Conservation (phyloP, 169 alveolate species). For the Plasmodium coatneyi region DNA sequence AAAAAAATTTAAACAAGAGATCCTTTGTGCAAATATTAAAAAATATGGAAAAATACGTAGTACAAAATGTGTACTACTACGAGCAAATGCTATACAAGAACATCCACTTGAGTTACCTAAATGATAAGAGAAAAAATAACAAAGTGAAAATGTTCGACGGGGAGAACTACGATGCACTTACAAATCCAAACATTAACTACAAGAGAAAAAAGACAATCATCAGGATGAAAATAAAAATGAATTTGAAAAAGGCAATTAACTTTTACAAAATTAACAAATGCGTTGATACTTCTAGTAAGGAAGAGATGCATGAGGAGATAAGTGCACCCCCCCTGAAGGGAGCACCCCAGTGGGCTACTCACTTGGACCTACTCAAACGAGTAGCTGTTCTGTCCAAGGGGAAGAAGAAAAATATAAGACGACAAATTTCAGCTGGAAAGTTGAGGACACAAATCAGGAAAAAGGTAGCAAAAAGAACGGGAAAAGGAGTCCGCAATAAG, state of each 20-base stretch:
- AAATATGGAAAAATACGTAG: constrained; percentile 47
- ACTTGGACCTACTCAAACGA: constrained; percentile 1
- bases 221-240: constrained; percentile 45
- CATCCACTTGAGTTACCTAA: constrained; percentile 21
- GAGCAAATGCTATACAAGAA: constrained; percentile 66
- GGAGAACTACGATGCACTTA: constrained; percentile 69
- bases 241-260: constrained; percentile 39
- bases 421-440: constrained; percentile 4
- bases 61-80: constrained; percentile 45
- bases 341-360: not conserved
- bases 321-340: not conserved
- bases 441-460: constrained; percentile 37
- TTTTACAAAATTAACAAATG: constrained; percentile 8
- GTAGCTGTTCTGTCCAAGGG: constrained; percentile 22
- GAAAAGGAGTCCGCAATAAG: not conserved
- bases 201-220: constrained; percentile 46
- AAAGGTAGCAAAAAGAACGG: constrained; percentile 7
- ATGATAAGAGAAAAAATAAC: constrained; percentile 1
- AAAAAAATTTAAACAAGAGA: constrained; percentile 44
- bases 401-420: constrained; percentile 38
- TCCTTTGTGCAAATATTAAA: constrained; percentile 32
- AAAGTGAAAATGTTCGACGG: constrained; percentile 65
- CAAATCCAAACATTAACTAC: constrained; percentile 53
- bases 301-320: not conserved
- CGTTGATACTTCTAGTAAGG: not conserved